phyloP scores from a whole-genome alignment of 106 monocot genomes.

The Allium sativum region DNA sequence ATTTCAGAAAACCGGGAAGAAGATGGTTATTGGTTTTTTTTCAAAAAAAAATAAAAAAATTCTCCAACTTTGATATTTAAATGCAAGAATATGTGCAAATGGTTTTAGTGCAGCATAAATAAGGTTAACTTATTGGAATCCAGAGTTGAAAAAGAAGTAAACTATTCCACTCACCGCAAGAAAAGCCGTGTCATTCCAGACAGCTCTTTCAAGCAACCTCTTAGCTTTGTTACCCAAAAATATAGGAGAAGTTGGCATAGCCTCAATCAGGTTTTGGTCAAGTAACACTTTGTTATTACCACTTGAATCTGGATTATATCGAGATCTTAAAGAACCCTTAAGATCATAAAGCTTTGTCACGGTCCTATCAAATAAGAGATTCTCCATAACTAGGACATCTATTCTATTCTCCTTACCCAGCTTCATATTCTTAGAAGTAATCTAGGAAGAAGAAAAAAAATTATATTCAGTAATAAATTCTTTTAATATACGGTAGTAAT shows the following conservation, averaged over 20 bases:
- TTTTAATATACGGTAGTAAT: too few relatives aligned
- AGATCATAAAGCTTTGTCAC: constrained; percentile 76
- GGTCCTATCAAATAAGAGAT: constrained; percentile 62
- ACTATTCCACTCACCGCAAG: constrained; percentile 42
- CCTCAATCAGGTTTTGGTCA: constrained; percentile 81
- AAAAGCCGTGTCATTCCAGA: constrained; percentile 96
- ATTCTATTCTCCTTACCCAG: constrained; percentile 75
- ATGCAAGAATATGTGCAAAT: too few relatives aligned
- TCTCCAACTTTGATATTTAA: too few relatives aligned
- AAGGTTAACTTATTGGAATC: too few relatives aligned
- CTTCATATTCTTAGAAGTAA: constrained; percentile 50
- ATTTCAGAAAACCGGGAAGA: too few relatives aligned
- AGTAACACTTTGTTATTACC: constrained; percentile 79
- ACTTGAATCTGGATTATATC: constrained; percentile 73
- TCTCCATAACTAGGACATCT: constrained; percentile 88
- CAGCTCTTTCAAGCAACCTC: constrained; percentile 75
- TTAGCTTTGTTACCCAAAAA: constrained; percentile 87
- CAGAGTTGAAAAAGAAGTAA: too few relatives aligned
- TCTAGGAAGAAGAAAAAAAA: constrained; percentile 18
- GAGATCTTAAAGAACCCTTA: constrained; percentile 71
- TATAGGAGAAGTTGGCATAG: constrained; percentile 91
- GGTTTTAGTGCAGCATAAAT: too few relatives aligned
- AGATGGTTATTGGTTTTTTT: too few relatives aligned
- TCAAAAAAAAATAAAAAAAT: too few relatives aligned
- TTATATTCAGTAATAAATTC: too few relatives aligned